These are phyloP conservation scores for Fusarium duplospermum DNA, from an alignment of 2,329 filamentous ascomycete species.

Conservation along the genomic window DNA sequence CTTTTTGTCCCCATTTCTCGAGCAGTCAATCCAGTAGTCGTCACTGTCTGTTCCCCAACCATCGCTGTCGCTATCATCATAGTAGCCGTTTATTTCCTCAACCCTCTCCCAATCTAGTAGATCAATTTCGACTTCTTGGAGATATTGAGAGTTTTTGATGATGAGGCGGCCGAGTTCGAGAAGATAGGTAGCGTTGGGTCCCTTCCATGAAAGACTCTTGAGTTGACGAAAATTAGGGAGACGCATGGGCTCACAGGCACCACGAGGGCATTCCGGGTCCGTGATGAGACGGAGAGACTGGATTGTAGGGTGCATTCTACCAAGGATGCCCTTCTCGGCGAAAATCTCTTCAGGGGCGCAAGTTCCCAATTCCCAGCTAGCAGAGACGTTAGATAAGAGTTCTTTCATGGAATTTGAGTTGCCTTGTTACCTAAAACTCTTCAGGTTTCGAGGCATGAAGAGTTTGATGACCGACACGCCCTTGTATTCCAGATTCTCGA, in stretches of 20 bases:
- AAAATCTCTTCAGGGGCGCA: neutral
- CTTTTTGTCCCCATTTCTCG: neutral
- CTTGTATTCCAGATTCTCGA: neutral
- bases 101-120: neutral
- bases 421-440: neutral
- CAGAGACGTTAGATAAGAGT: neutral
- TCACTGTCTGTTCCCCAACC: neutral
- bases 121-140: neutral
- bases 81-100: neutral
- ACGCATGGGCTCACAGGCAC: neutral
- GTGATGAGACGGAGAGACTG: neutral
- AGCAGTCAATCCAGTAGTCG: neutral
- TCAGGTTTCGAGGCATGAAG: neutral
- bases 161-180: neutral
- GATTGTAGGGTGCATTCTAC: neutral
- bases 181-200: neutral
- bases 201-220: neutral
- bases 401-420: neutral
- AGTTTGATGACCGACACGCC: neutral
- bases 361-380: neutral
- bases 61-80: neutral
- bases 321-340: neutral
- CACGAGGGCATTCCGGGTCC: neutral
- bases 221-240: neutral
- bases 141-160: neutral